Evolutionary conservation across 1,139 yeast genomes (phyloP).

Genomic region (Dujonia santamariae): DNA sequence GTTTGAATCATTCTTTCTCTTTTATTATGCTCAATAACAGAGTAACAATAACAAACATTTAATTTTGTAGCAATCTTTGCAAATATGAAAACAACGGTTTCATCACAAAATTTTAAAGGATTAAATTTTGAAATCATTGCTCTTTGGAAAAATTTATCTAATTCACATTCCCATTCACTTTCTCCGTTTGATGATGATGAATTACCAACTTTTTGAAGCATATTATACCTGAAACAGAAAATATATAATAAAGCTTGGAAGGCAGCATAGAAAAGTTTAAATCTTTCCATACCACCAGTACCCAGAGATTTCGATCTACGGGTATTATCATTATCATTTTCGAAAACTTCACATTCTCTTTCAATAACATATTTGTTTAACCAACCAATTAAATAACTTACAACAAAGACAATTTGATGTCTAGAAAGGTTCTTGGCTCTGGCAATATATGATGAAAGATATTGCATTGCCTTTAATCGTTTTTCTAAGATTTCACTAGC

Average conservation of each 20-base stretch:
- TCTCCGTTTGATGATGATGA: conserved; percentile 2
- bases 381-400: conserved; percentile 81
- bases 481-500: conserved; percentile 67
- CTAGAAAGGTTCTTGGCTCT: conserved; percentile 74
- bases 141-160: conserved; percentile 85
- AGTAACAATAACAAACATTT: conserved; percentile 88
- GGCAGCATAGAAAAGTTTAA: conserved; percentile 87
- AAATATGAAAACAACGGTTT: conserved; percentile 89
- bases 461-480: conserved; percentile 86
- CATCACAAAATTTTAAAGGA: conserved; percentile 90
- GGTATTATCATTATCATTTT: conserved; percentile 25
- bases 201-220: conserved; percentile 40
- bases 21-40: conserved; percentile 88
- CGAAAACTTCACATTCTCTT: conserved; percentile 76
- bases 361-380: conserved; percentile 74
- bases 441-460: conserved; percentile 86
- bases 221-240: conserved; percentile 79
- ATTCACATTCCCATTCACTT: conserved; percentile 71
- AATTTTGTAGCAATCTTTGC: conserved; percentile 90
- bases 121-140: conserved; percentile 85
- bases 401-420: conserved; percentile 73
- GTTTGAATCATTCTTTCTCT: conserved; percentile 53
- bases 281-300: conserved; percentile 68
- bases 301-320: conserved; percentile 14
- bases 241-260: conserved; percentile 89